Base-by-base conservation (phyloP, 2,329 filamentous ascomycete genomes). In the Dichotomopilus funicola region DNA sequence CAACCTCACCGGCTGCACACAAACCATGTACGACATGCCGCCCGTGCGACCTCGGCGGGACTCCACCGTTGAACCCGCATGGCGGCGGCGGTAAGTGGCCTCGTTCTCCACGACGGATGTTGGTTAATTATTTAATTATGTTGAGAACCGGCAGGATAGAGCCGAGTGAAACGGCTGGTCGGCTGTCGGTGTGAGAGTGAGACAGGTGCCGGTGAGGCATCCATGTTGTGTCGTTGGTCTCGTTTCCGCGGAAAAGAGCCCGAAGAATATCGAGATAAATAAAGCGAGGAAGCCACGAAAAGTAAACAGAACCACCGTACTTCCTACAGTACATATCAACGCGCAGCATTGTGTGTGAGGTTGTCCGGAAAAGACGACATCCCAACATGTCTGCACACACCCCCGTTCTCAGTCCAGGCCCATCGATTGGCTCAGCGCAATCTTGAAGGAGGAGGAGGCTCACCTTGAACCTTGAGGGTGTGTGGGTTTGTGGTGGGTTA, bases 1-100 rank as follows among this genome's bases (percentile, higher is more conserved):
- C 36, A 40, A 27, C 42, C 38, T 57, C 55, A 57, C 55, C 55
- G 55, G 55, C 55, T 57, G 55, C 55, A 54, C 36, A 40, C 13
- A 35, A 54, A 45, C 19, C 19, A 27, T 42, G 55, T 38, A 57
- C 51, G 47, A 31, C 51, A 53, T 41, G 8, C 38, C 44, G 40
- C 45, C 45, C 44, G 40, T 52, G 10, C 31, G 27, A 49, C 54
- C 37, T 12, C 35, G 44, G n/a, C 33, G 40, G 46, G 7, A 27
- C 19, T 13, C 27, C 51, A 53, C 51, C 55, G 55, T 51, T 57
- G 55, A 57, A 44, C 36, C 37, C 19, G 51, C 50, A 45, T 46
- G 40, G 34, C 35, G 10, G 1, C 35, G 52, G 11, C 19, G 13
- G 43, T 37, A 53, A 36, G 36, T 47, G 37, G 7, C 35, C 44